Evolutionary conservation across 495 filamentous ascomycete species (phyloP).

Genomic region (Annulohypoxylon bovei): DNA sequence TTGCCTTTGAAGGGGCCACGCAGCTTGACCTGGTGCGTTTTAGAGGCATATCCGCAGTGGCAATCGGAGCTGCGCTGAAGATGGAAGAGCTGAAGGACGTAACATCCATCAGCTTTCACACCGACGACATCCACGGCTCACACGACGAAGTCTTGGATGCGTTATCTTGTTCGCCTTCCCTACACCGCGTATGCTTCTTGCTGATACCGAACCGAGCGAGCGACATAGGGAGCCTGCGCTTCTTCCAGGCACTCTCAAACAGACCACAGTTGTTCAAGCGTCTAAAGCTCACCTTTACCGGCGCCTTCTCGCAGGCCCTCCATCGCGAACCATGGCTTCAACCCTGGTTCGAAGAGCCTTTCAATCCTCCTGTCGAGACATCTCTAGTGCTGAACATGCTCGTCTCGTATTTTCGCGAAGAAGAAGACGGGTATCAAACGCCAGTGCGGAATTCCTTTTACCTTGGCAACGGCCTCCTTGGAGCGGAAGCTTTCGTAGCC

Average conservation of each 20-base stretch:
- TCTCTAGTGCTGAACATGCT: neutral
- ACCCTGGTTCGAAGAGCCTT: neutral
- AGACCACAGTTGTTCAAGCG: neutral
- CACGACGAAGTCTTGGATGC: neutral
- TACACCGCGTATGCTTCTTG: neutral
- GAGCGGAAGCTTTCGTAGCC: neutral
- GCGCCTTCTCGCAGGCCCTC: neutral
- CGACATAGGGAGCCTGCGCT: neutral
- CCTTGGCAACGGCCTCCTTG: neutral
- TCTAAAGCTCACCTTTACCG: neutral
- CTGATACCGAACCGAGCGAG: too few relatives aligned
- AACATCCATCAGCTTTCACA: neutral
- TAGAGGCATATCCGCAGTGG: neutral
- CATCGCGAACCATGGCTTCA: neutral
- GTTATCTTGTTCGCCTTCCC: neutral
- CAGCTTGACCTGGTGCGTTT: neutral
- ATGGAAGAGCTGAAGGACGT: neutral
- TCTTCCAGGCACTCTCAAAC: neutral
- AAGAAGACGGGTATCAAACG: too few relatives aligned
- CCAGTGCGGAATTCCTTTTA: neutral
- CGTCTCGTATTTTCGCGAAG: neutral
- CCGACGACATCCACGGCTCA: neutral
- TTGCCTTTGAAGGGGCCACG: neutral
- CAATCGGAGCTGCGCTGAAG: neutral
- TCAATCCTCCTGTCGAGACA: neutral